A percentile compares a stretch with the other conserved stretches of the same genome.
Evolutionary conservation across 2,329 filamentous ascomycete genomes (phyloP).

Genomic region (Calonectria henricotiae): DNA sequence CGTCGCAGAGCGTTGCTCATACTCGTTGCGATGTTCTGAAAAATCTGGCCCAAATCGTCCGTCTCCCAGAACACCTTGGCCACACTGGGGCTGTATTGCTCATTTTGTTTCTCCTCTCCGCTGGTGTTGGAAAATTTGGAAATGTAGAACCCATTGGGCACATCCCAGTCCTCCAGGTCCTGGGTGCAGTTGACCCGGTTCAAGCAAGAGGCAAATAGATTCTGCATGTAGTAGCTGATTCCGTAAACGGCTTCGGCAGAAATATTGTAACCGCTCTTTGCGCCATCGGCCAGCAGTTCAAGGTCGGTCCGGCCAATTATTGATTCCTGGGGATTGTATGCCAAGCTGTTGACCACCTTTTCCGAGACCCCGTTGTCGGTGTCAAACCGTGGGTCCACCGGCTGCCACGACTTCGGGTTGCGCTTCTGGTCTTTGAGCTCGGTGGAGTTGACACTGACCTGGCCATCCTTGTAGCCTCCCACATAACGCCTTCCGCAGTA

Average conservation of each 20-base stretch:
- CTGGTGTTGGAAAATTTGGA: background rate
- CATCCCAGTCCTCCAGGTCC: conserved; percentile 31
- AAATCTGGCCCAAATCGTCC: conserved; percentile 19
- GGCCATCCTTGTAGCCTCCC: conserved; percentile 13
- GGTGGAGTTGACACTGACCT: conserved; percentile 26
- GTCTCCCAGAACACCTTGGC: conserved; percentile 35
- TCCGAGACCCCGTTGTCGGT: conserved; percentile 10
- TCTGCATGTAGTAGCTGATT: conserved; percentile 41
- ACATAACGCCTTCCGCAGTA: conserved; percentile 39
- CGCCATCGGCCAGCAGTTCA: conserved; percentile 2
- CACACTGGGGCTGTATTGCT: conserved; percentile 31
- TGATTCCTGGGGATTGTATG: conserved; percentile 34
- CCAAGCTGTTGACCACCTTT: conserved; percentile 21
- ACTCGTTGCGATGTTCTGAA: conserved; percentile 37
- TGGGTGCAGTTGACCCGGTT: conserved; percentile 32
- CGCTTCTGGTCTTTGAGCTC: conserved; percentile 15
- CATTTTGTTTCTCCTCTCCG: conserved; percentile 9
- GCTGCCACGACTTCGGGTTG: conserved; percentile 30
- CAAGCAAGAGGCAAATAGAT: conserved; percentile 36
- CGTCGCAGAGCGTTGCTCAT: conserved; percentile 40
- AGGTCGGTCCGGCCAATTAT: conserved; percentile 22
- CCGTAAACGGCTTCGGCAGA: conserved; percentile 35
- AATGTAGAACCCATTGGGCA: conserved; percentile 39
- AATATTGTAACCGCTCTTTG: conserved; percentile 32
- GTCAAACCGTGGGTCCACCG: background rate